Evolutionary conservation across 202 grass and related monocot species (phyloP).

Genomic region (Hordeum pubiflorum): DNA sequence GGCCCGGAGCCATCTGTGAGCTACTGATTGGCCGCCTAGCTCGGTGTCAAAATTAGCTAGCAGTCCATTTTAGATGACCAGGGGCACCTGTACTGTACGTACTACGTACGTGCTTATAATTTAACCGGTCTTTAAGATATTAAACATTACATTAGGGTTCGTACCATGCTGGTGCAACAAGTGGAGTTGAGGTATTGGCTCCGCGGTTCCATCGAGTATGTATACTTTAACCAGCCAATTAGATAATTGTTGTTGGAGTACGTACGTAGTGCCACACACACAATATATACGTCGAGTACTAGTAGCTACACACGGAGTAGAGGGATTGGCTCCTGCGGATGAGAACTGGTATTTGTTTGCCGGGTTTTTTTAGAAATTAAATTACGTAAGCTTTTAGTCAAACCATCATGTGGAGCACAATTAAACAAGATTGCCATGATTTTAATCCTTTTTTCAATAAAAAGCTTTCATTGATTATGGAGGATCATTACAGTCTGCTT

Average conservation of each 20-base stretch:
- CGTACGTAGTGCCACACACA: background rate
- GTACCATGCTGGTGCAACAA: background rate
- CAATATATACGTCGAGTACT: background rate
- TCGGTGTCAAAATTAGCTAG: background rate
- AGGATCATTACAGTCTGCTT: too few relatives aligned
- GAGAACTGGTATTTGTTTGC: background rate
- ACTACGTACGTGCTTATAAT: background rate
- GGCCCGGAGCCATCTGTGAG: background rate
- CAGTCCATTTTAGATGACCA: background rate
- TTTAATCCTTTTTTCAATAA: background rate
- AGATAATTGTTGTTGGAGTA: background rate
- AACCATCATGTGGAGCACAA: background rate
- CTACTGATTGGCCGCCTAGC: background rate
- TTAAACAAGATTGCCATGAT: background rate
- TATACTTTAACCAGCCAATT: background rate
- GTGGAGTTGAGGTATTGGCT: constrained; percentile 12
- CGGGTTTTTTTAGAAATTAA: background rate
- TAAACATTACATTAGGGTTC: background rate
- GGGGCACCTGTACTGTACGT: background rate
- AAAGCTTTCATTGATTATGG: too few relatives aligned
- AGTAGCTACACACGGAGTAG: background rate
- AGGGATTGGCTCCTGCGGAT: background rate
- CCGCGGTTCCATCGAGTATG: background rate
- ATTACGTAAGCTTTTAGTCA: background rate
- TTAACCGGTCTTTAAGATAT: background rate